phyloP scores from a whole-genome alignment of 1,284 basidiomycete species.

The Coriolopsis trogii region DNA sequence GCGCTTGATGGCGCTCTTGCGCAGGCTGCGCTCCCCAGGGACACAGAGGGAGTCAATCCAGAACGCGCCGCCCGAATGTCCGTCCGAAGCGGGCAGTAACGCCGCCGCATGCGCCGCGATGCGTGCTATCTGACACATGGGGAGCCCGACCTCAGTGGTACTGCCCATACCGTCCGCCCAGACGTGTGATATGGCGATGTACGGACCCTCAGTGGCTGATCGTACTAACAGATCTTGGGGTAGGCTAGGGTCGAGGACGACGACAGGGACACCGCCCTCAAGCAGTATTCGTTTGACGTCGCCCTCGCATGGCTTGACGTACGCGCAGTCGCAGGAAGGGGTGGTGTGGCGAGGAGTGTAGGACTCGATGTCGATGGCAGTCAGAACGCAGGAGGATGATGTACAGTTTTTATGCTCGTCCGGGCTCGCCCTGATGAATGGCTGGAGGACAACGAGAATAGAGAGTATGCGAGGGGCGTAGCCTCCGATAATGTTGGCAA shows the following conservation, averaged over 20 bases:
- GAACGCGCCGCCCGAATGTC: no score
- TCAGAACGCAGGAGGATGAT: no score
- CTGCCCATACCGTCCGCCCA: constrained; percentile 28
- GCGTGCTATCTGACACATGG: constrained; percentile 16
- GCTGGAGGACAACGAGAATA: no score
- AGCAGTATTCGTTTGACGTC: not conserved
- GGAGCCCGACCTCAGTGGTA: constrained; percentile 20
- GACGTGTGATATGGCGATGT: constrained; percentile 24
- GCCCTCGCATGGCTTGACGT: not conserved
- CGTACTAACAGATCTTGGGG: not conserved
- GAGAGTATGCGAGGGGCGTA: no score
- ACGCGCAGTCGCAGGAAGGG: not conserved
- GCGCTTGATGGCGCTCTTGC: constrained; percentile 18
- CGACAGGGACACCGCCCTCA: not conserved
- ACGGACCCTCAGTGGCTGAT: not conserved
- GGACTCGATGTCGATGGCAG: not conserved
- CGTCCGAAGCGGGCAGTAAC: constrained; percentile 6
- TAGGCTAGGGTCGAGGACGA: not conserved
- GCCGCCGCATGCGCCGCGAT: constrained; percentile 4
- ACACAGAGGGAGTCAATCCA: constrained; percentile 26
- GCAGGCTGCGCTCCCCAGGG: not conserved
- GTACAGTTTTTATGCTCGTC: no score
- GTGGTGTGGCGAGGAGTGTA: not conserved
- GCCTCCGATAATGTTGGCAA: no score
- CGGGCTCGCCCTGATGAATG: no score